Percentiles rank a stretch among this genome's conserved stretches.
These are phyloP conservation scores for Cutaneotrichosporon mucoides DNA, from an alignment of 1,284 basidiomycete species.

Conservation along the genomic window DNA sequence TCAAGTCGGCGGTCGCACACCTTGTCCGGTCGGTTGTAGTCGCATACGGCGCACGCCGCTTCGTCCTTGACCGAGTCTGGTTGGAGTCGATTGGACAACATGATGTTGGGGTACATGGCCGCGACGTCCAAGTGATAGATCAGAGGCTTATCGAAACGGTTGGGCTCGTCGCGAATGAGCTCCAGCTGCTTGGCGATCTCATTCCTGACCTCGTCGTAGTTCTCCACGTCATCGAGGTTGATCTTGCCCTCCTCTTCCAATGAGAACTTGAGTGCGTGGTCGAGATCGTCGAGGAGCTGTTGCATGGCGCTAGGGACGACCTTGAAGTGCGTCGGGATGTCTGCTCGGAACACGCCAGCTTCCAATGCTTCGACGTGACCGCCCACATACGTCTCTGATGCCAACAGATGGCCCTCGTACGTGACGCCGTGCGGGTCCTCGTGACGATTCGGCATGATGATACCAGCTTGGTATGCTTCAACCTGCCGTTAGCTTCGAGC, in stretches of 20 bases:
- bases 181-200: slow-evolving; percentile 77
- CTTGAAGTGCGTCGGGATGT: slow-evolving; percentile 94
- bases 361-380: slow-evolving; percentile 98
- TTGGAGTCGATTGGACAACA: slow-evolving; percentile 98
- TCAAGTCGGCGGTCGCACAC: slow-evolving; percentile 88
- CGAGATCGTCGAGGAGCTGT: slow-evolving; percentile 91
- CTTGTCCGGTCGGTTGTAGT: slow-evolving; percentile 96
- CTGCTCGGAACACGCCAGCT: slow-evolving; percentile 95
- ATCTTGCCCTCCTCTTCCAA: slow-evolving; percentile 83
- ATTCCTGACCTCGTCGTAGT: slow-evolving; percentile 88
- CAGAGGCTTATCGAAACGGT: slow-evolving; percentile 82
- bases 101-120: slow-evolving; percentile 99
- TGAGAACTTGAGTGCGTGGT: slow-evolving; percentile 84
- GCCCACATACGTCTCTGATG: slow-evolving; percentile 97
- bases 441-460: slow-evolving; percentile 98
- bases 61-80: slow-evolving; percentile 98
- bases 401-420: slow-evolving; percentile 91
- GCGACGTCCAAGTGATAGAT: slow-evolving; percentile 99
- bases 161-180: slow-evolving; percentile 84
- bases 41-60: slow-evolving; percentile 94
- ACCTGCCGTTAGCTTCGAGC: slow-evolving; percentile 58
- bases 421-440: slow-evolving; percentile 89
- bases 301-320: slow-evolving; percentile 83
- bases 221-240: slow-evolving; percentile 78
- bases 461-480: slow-evolving; percentile 84